Base-by-base conservation (phyloP, 2,329 filamentous ascomycete genomes). In the Bipolaris bicolor region DNA sequence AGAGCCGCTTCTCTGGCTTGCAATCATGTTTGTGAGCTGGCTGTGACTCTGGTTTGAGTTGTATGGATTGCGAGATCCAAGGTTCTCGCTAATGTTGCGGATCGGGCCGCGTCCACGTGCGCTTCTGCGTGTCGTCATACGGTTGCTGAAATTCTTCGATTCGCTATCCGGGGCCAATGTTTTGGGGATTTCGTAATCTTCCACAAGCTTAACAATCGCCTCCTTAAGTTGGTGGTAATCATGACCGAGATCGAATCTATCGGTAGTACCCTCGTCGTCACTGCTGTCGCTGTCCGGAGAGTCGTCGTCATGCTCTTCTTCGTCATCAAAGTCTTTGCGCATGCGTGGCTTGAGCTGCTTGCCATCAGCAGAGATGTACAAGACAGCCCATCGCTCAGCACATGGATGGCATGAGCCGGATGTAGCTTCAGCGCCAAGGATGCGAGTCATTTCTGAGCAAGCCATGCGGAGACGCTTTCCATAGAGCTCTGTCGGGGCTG, bases 171-270 rank as follows among this genome's bases (percentile, higher is more conserved):
- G 82, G 44, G 88, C 85, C 10, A 88, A 76, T 40, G 84, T 86
- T 51, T 89, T 86, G 0, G 90, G 88, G 41, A 92, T 90, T 68
- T 95, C 91, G 60, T 90, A 93, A 62, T 96, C 91, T 68, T 92
- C 86, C 0, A 95, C 89, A 4, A 96, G 81, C 71, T 90, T 92
- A 57, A 92, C 78, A 51, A 96, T 90, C 0, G 91, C 90, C 58
- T 92, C 88, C 56, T 93, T 88, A 3, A 96, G 78, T 62, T 91
- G 89, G 69, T 92, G 90, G 64, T 93, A 92, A 68, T 92, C 90
- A 66, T 90, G 90, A 73, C 90, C 88, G 3, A 92, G 80, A 50
- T 90, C 90, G 0, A 82, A 71, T 10, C 76, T 75, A 39, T 80
- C 77, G 2, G 73, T 74, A 5, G 74, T 66, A 18, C 76, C 75